Evolutionary conservation across 495 filamentous ascomycete genomes (phyloP), one percentile per base, ranked within the genome.

Genomic region (Aspergillus cavernicola): DNA sequence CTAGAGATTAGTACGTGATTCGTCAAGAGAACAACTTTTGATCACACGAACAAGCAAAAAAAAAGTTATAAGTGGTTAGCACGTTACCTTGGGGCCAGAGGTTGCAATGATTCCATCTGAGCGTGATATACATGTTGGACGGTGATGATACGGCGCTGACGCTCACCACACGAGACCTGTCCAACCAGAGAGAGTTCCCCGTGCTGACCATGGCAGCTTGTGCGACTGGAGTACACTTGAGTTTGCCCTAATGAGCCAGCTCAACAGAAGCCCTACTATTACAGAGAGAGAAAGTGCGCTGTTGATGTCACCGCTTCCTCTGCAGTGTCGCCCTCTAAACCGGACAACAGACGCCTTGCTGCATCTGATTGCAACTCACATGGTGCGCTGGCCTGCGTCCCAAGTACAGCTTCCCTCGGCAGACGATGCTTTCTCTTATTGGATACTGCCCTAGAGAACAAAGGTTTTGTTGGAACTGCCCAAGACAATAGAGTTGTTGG

Each of bases 341-440:
- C 50, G 48, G 43, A 41, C 42, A 55, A 52, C 42, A 58, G 35
- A 35, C 45, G 32, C 51, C 50, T 47, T 50, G 37, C 38, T 52
- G 56, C 60, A 42, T 46, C 46, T 46, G 37, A 39, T 58, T 63
- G 56, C 57, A 63, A 53, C 60, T 63, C 57, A 60, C 57, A 58
- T 63, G 60, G 54, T 63, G 60, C 46, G 60, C 60, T 63, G 60
- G 57, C 60, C 32, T 57, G 56, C 57, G 55, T 59, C 51, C 53
- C 54, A 52, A 57, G 44, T 52, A 46, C 39, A 16, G 39, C 35
- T 45, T 29, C 52, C n/a, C 41, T 47, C 40, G 52, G 53, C 28
- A 41, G 29, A 38, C 44, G 41, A 38, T 26, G 23, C 31, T 26
- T 31, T 15, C 9, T 26, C 7, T 36, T 54, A 59, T 58, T 58